Evolutionary conservation across 2,329 filamentous ascomycete genomes (phyloP), one percentile per base, ranked within the genome.

Genomic region (Thelonectria blattea): DNA sequence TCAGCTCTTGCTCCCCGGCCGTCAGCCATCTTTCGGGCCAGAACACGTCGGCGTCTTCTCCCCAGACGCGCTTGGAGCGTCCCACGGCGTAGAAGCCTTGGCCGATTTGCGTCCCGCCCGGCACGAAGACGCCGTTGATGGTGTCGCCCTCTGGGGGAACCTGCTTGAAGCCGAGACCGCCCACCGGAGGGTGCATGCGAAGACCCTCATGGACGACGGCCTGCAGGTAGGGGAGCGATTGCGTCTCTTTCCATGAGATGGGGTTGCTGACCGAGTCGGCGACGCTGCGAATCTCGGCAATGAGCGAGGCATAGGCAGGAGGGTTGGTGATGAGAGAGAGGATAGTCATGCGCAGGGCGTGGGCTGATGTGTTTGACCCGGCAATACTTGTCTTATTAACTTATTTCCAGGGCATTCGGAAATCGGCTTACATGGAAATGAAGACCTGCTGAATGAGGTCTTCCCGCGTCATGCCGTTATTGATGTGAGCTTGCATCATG

Each of bases 311-410:
- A 64, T 83, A 80, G 11, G 83, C 76, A 0, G 65, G 71, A 2
- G 75, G 73, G 20, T 80, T 77, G 39, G 80, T 83, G 41, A 81
- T 78, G 42, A 86, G 71, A 59, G 82, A 80, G 34, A 86, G 78
- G 42, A 87, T 59, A 5, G 78, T 83, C 61, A 81, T 77, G 3
- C 84, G 81, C 2, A 87, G 74, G 1, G 80, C 79, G 0, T 81
- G 82, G 0, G 85, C 85, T 0, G 85, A 86, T 0, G 85, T 86
- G 72, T 88, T 85, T 18, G 85, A 86, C 24, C 85, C 85, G 15
- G 85, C 84, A 68, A 86, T 83, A 63, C 82, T 85, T 43, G 1
- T 3, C 1, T 4, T 39, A 42, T 70, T 3, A 70, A 10, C 18
- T 0, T 9, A 3, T 3, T 5, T 2, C 0, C 17, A 10, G 14